Conservation (phyloP, 805 yeast genomes). For the Torulaspora franciscae region DNA sequence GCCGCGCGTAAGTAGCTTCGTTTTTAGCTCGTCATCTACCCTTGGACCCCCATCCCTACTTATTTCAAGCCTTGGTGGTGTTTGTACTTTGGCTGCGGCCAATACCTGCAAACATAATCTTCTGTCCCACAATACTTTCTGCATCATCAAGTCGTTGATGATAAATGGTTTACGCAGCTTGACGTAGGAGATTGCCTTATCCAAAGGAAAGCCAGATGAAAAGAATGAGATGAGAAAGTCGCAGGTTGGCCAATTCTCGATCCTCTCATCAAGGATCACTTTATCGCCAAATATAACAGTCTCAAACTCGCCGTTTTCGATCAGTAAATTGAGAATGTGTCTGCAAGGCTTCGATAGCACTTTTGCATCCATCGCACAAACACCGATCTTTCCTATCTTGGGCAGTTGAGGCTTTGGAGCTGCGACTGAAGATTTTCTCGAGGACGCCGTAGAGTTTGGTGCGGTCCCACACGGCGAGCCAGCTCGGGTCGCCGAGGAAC, state of each 20-base stretch:
- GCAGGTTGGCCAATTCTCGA: constrained; percentile 99
- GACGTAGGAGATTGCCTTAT: constrained; percentile 88
- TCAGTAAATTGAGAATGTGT: constrained; percentile 77
- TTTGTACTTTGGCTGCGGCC: constrained; percentile 78
- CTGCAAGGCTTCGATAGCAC: constrained; percentile 95
- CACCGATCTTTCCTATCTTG: constrained; percentile 89
- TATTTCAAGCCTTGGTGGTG: constrained; percentile 83
- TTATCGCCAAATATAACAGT: constrained; percentile 96
- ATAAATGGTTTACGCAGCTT: constrained; percentile 84
- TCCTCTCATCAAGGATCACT: constrained; percentile 84
- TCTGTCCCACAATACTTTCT: constrained; percentile 96
- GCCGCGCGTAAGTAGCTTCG: constrained; percentile 56
- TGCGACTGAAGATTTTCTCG: constrained; percentile 30
- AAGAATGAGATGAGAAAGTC: constrained; percentile 91
- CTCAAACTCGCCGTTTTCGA: constrained; percentile 92
- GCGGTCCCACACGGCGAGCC: constrained; percentile 14
- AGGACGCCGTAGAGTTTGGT: constrained; percentile 26
- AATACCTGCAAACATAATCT: constrained; percentile 75
- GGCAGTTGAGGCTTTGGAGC: constrained; percentile 44
- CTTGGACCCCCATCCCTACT: constrained; percentile 97
- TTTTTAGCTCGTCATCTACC: constrained; percentile 61
- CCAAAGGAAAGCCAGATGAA: constrained; percentile 93
- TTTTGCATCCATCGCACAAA: constrained; percentile 98
- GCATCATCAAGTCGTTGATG: constrained; percentile 85
- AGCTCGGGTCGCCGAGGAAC: constrained; percentile 11